Conservation (phyloP, 179 eudicot species). For the Heliamphora pulchella region DNA sequence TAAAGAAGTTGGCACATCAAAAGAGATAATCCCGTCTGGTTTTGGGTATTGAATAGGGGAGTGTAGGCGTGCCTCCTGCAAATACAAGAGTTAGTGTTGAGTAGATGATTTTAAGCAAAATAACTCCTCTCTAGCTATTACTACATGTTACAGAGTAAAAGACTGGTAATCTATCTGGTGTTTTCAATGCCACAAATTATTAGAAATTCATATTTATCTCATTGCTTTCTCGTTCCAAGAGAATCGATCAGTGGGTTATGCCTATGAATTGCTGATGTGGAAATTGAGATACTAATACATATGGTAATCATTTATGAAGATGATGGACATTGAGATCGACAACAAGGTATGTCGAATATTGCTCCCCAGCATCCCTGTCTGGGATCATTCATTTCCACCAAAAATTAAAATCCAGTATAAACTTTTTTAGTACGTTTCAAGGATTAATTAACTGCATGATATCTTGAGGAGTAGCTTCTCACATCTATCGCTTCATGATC, state of each 20-base stretch:
- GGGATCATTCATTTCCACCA: neutral
- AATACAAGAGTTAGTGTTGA: slow-evolving; percentile 2
- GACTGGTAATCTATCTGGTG: neutral
- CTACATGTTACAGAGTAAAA: neutral
- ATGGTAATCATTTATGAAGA: neutral
- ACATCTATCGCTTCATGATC: slow-evolving; percentile 84
- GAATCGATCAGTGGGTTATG: neutral
- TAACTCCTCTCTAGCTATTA: neutral
- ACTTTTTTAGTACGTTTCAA: neutral
- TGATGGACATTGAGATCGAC: neutral
- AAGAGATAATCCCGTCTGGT: slow-evolving; percentile 79
- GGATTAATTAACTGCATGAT: neutral
- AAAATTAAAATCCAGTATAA: neutral
- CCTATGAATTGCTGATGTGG: neutral
- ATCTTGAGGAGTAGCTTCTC: slow-evolving; percentile 19
- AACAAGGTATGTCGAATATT: neutral
- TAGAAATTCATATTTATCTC: neutral
- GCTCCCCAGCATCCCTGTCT: neutral
- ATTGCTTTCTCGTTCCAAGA: neutral
- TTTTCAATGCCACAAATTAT: neutral
- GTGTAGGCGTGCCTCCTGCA: slow-evolving; percentile 64
- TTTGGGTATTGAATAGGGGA: slow-evolving; percentile 75
- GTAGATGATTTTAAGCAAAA: neutral
- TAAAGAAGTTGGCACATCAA: slow-evolving; percentile 86
- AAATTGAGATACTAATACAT: neutral